Base-by-base conservation (phyloP, 2,329 filamentous ascomycete genomes). In the Plenodomus tracheiphilus region DNA sequence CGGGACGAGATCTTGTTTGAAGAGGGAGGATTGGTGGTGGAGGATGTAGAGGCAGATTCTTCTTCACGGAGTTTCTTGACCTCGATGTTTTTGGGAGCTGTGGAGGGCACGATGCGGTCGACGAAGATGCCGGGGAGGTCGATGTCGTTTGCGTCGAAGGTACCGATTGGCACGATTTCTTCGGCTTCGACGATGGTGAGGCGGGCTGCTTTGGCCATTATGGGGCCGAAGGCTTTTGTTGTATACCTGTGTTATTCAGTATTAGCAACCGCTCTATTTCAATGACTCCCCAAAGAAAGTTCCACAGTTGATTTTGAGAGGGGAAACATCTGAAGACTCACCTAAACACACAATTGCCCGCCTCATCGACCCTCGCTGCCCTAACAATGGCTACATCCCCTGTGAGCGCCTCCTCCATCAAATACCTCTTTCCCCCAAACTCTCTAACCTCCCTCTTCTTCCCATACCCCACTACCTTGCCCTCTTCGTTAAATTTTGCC, bases 161-260 rank as follows among this genome's bases (percentile, higher is more conserved):
- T 88, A 49, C 91, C 91, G 1, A 88, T 86, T 74, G 95, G 89
- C 47, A 96, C 91, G 53, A 96, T 95, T 68, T 96, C 81, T 75
- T 96, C 91, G n/a, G 91, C 91, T 78, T 96, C 91, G 54, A 96
- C 91, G 61, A 96, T 95, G 58, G 91, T 96, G 73, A 89, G 82
- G 74, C 89, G 91, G 46, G 91, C 91, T 69, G 95, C 94, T 67
- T 91, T 86, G 58, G 88, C 91, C 91, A 96, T 96, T 36, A 71
- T 69, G 30, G 66, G 66, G 2, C 68, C 69, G 36, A 70, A 72
- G 3, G 67, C 67, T 58, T 70, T 72, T 20, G 69, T 70, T 4
- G 69, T 70, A 48, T 72, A 72, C 56, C 69, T 71, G 17, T 20
- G 7, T 17, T 1, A 11, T 6, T 2, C 17, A 4, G 1, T 4